These are phyloP conservation scores for Gossypium mustelinum DNA, from an alignment of 345 rosid species.

Conservation along the genomic window DNA sequence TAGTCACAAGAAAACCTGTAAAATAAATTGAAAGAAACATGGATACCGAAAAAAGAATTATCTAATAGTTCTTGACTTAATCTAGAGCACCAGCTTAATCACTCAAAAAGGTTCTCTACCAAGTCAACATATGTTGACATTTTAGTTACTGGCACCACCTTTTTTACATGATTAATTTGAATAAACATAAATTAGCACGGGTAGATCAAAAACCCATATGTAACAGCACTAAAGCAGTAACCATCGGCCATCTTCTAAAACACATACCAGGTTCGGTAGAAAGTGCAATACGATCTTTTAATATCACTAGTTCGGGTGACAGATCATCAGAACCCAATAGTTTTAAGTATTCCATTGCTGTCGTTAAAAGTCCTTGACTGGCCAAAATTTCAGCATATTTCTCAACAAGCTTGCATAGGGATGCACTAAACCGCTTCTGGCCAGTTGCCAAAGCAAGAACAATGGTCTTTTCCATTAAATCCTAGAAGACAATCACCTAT, in stretches of 20 bases:
- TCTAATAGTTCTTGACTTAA: neutral
- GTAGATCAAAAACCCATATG: neutral
- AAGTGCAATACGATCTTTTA: conserved; percentile 80
- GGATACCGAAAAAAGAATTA: neutral
- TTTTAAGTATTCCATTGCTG: conserved; percentile 94
- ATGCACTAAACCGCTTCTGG: conserved; percentile 86
- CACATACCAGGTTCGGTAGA: conserved; percentile 71
- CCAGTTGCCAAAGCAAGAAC: conserved; percentile 96
- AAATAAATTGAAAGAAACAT: neutral
- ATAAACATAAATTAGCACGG: neutral
- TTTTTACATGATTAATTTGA: neutral
- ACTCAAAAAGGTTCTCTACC: neutral
- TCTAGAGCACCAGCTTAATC: conserved; percentile 10
- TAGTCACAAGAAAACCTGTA: neutral
- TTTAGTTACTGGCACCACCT: neutral
- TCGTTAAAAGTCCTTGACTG: conserved; percentile 79
- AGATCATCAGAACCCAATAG: conserved; percentile 83
- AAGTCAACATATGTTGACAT: neutral
- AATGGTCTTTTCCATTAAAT: conserved; percentile 98
- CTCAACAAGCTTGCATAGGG: conserved; percentile 94
- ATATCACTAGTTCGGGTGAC: conserved; percentile 80
- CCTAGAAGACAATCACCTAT: conserved; percentile 44
- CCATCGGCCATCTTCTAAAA: neutral
- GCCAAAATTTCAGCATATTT: conserved; percentile 97
- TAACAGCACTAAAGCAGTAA: neutral